These are phyloP conservation scores for Myotisia sp. DNA, from an alignment of 2,329 filamentous ascomycete genomes.

Conservation along the genomic window DNA sequence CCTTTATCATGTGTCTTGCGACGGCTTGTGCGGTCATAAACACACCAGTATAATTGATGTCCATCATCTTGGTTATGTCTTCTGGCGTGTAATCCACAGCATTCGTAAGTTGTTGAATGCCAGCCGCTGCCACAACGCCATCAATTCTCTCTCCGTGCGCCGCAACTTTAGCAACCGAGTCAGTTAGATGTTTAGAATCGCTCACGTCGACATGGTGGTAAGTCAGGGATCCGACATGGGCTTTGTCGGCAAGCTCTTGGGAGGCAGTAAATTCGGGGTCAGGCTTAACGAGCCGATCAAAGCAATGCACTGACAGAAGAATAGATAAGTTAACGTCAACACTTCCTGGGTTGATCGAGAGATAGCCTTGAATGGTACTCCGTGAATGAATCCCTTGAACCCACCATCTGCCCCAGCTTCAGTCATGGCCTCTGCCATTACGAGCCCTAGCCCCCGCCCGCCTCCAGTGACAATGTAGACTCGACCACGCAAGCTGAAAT, in stretches of 20 bases:
- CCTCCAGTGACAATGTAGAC: slow-evolving; percentile 33
- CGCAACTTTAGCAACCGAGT: slow-evolving; percentile 8
- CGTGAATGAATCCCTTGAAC: slow-evolving; percentile 3
- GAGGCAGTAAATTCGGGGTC: slow-evolving; percentile 27
- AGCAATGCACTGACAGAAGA: slow-evolving; percentile 34
- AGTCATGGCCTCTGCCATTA: slow-evolving; percentile 34
- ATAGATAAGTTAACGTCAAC: no score
- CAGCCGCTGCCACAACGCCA: slow-evolving; percentile 30
- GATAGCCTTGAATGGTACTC: no score
- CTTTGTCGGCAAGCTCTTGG: slow-evolving; percentile 20
- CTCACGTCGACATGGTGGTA: slow-evolving; percentile 37
- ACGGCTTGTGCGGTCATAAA: slow-evolving; percentile 36
- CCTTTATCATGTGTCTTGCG: slow-evolving; percentile 20
- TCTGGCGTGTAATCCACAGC: slow-evolving; percentile 30
- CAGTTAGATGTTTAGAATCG: slow-evolving; percentile 24
- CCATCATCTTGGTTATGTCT: slow-evolving; percentile 31
- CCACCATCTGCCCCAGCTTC: slow-evolving; percentile 36
- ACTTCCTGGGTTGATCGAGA: no score
- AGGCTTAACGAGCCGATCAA: slow-evolving; percentile 34
- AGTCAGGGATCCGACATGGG: slow-evolving; percentile 26
- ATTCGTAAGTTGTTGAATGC: slow-evolving; percentile 29
- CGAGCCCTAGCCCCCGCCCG: slow-evolving; percentile 30
- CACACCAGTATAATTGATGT: slow-evolving; percentile 38
- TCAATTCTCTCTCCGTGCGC: slow-evolving; percentile 20
- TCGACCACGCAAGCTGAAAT: slow-evolving; percentile 30